Conservation (phyloP, 495 filamentous ascomycete species). For the Penicillium tannophilum region DNA sequence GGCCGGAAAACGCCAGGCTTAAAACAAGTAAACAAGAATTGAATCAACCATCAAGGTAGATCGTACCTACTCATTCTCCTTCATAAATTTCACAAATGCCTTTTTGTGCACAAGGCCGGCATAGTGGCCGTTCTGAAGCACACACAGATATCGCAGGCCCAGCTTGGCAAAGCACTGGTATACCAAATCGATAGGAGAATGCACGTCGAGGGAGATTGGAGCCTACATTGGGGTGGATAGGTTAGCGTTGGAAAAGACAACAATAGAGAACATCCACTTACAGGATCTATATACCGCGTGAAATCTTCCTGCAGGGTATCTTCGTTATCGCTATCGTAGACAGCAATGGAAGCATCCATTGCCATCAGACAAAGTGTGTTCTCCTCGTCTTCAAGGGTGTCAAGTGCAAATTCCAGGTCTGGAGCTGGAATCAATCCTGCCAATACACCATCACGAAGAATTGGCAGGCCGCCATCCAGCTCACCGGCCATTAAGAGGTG, state of each 20-base stretch:
- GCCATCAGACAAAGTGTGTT: constrained; percentile 80
- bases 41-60: neutral
- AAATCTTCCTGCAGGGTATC: constrained; percentile 62
- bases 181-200: constrained; percentile 90
- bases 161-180: constrained; percentile 97
- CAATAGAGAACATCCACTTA: constrained; percentile 30
- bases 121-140: constrained; percentile 78
- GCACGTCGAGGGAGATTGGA: constrained; percentile 83
- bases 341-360: constrained; percentile 55
- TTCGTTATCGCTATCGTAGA: constrained; percentile 53
- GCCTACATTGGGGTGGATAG: constrained; percentile 44
- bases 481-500: constrained; percentile 82
- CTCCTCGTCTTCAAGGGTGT: constrained; percentile 74
- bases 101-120: constrained; percentile 97
- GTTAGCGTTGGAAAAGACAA: neutral
- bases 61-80: constrained; percentile 64
- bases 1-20: neutral
- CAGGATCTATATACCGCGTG: constrained; percentile 86
- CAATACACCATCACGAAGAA: constrained; percentile 76
- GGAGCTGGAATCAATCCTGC: constrained; percentile 92
- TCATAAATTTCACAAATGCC: constrained; percentile 92
- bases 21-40: neutral
- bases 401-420: constrained; percentile 91
- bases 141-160: constrained; percentile 90
- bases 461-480: constrained; percentile 88